phyloP scores from a whole-genome alignment of 2,329 filamentous ascomycete genomes.

The Alternaria atra region DNA sequence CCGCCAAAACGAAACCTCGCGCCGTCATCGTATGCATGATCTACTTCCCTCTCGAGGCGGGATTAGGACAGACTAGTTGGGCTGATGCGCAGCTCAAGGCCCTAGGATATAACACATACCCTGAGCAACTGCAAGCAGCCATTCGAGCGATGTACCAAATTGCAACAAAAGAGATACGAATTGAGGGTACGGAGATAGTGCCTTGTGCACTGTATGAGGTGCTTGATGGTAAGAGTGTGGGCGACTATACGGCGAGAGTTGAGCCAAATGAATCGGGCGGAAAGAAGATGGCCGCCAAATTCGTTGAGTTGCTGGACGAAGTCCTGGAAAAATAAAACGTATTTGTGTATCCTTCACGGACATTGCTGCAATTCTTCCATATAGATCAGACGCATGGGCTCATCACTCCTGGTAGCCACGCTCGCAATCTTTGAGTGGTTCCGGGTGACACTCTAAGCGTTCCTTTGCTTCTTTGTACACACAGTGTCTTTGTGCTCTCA shows the following conservation, averaged over 20 bases:
- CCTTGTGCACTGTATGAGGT: slow-evolving; percentile 46
- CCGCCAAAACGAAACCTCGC: slow-evolving; percentile 42
- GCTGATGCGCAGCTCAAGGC: slow-evolving; percentile 42
- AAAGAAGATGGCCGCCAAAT: slow-evolving; percentile 44
- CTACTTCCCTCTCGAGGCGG: slow-evolving; percentile 47
- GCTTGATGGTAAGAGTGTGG: slow-evolving; percentile 40
- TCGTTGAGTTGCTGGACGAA: slow-evolving; percentile 30
- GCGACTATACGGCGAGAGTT: slow-evolving; percentile 48
- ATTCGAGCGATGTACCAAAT: slow-evolving; percentile 45
- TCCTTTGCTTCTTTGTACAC: neutral
- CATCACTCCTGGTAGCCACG: neutral
- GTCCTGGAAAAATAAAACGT: neutral
- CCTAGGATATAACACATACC: slow-evolving; percentile 43
- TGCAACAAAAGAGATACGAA: slow-evolving; percentile 37
- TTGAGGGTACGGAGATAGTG: slow-evolving; percentile 43
- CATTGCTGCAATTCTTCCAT: neutral
- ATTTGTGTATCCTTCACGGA: neutral
- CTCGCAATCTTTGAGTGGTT: neutral
- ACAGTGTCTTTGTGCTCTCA: neutral
- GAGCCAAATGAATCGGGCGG: slow-evolving; percentile 48
- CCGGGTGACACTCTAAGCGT: neutral
- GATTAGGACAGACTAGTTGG: slow-evolving; percentile 43
- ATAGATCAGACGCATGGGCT: neutral
- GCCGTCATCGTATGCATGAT: slow-evolving; percentile 52
- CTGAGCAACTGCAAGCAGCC: slow-evolving; percentile 43